Base-by-base conservation (phyloP, 2,329 filamentous ascomycete species). In the Lachnellula suecica region DNA sequence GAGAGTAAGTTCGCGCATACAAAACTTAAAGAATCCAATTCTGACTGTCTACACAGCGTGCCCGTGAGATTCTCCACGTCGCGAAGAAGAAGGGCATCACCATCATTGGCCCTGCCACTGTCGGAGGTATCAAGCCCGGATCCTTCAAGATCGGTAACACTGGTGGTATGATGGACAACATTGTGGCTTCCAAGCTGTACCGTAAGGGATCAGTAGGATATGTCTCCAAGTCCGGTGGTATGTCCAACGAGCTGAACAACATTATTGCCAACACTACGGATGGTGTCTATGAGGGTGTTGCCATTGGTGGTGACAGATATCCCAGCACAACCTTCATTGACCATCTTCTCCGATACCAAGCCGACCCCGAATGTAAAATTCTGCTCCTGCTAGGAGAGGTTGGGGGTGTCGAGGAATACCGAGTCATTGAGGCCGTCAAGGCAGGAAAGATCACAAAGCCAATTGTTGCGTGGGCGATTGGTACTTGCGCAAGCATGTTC, bases 161-260 rank as follows among this genome's bases (percentile, higher is more conserved):
- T 68, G 94, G 94, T 84, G 94, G 94, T 76, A 99, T 99, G 94
- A 99, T 99, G 94, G 94, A 99, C 84, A 99, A 99, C 85, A 99
- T 99, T 69, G 94, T 99, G 61, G 91, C 94, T 66, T 97, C 94
- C 73, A 99, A 99, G 87, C 90, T 99, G 57, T 99, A 99, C 87
- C 93, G 94, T 77, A 94, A 94, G 79, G 94, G 94, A 67, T 97
- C 94, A 66, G 92, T 99, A 63, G 94, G 91, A 67, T 99, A 99
- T 76, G 94, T 99, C 75, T 97, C 93, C 83, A 99, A 99, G 84
- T 99, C 94, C 54, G 94, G 94, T 72, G 94, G 94, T 79, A 99
- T 99, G 94, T 97, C 94, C 76, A 99, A 99, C 83, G 94, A 99
- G 82, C 79, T 99, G 70, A 99, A 99, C 88, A 99, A 99, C 85